phyloP scores from a whole-genome alignment of 768 basidiomycete genomes.

The Hericium erinaceus region DNA sequence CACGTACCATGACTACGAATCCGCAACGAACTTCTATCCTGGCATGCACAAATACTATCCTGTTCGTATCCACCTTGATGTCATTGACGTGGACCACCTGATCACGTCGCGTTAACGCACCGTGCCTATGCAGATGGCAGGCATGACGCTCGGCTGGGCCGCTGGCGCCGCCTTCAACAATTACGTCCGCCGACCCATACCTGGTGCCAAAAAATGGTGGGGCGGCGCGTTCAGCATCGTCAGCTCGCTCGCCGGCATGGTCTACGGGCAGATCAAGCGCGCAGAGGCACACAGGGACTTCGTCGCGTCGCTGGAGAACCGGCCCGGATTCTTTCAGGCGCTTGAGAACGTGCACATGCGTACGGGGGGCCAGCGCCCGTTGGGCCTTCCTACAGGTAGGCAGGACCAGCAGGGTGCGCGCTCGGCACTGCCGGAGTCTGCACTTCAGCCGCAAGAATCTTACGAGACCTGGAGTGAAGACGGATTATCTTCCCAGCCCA shows the following conservation, averaged over 20 bases:
- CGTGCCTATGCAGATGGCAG: constrained; percentile 15
- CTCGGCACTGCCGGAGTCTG: neutral
- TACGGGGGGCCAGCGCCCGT: constrained; percentile 7
- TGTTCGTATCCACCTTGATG: constrained; percentile 21
- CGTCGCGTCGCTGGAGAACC: constrained; percentile 21
- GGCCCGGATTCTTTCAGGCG: constrained; percentile 21
- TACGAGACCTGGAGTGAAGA: neutral
- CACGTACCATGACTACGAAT: constrained; percentile 45
- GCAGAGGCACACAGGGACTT: constrained; percentile 23
- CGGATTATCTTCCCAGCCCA: neutral
- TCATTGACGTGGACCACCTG: constrained; percentile 6
- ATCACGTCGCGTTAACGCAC: neutral
- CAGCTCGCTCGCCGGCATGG: constrained; percentile 21
- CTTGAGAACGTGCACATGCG: constrained; percentile 24
- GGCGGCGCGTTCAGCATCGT: constrained; percentile 14
- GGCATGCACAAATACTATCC: constrained; percentile 35
- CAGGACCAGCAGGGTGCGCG: constrained; percentile 4
- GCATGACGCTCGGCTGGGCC: constrained; percentile 19
- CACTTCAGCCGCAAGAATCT: neutral
- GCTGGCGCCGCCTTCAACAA: constrained; percentile 20
- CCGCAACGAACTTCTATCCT: constrained; percentile 45
- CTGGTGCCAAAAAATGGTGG: constrained; percentile 20
- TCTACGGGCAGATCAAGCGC: constrained; percentile 23
- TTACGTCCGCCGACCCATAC: constrained; percentile 18
- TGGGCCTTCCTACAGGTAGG: constrained; percentile 7